A percentile compares a stretch with the other conserved stretches of the same genome.
phyloP scores from a whole-genome alignment of 345 rosid species.

The Boechera stricta region DNA sequence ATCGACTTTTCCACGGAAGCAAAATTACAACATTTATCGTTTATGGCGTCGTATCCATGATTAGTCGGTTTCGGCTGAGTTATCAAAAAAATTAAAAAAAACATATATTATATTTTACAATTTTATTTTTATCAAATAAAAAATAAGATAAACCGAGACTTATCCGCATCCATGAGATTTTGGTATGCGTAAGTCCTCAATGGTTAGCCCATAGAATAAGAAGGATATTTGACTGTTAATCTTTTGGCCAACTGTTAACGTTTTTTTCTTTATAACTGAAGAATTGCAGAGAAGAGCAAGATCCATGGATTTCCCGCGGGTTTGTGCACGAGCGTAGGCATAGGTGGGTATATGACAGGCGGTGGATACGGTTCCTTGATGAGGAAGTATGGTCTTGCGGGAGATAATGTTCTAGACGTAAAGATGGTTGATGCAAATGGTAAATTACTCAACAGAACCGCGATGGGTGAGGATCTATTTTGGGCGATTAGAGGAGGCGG shows the following conservation, averaged over 20 bases:
- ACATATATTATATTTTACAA: neutral
- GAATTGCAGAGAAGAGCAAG: constrained; percentile 62
- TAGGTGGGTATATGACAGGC: constrained; percentile 64
- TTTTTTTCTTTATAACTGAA: neutral
- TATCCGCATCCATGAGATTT: no score
- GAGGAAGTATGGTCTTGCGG: constrained; percentile 73
- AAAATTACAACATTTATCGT: no score
- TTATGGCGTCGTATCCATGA: no score
- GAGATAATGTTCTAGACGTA: constrained; percentile 67
- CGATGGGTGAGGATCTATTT: constrained; percentile 69
- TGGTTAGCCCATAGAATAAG: no score
- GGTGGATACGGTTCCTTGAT: constrained; percentile 70
- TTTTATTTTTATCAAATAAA: no score
- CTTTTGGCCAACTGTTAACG: neutral
- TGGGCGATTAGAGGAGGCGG: constrained; percentile 79
- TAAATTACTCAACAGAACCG: constrained; percentile 49
- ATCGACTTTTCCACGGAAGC: no score
- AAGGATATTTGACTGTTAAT: no score
- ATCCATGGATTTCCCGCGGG: constrained; percentile 67
- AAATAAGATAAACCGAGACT: no score
- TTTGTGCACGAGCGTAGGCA: constrained; percentile 59
- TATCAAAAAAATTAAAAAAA: no score
- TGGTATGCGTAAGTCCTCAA: no score
- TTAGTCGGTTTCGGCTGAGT: no score
- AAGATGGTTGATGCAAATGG: constrained; percentile 60